phyloP scores from a whole-genome alignment of 169 alveolate genomes.

The Cryptosporidium viatorum region DNA sequence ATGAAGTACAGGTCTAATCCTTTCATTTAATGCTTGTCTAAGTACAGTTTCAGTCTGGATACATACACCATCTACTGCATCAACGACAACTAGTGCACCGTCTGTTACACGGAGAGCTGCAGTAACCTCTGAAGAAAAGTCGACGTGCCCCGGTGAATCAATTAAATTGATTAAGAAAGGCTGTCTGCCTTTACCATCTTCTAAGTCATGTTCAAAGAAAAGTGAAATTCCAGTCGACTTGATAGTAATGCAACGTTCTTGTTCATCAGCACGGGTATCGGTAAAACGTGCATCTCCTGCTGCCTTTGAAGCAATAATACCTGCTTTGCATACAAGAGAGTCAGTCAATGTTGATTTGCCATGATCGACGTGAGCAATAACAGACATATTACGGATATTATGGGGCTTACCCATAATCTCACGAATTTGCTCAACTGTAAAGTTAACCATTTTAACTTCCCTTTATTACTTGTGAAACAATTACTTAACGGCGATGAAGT shows the following conservation, averaged over 20 bases:
- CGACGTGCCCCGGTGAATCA: constrained; percentile 99
- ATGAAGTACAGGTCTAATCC: constrained; percentile 98
- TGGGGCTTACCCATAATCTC: constrained; percentile 98
- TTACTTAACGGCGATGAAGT: neutral
- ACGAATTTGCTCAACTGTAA: constrained; percentile 98
- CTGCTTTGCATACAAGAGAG: constrained; percentile 98
- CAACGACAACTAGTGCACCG: constrained; percentile 99
- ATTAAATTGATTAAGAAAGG: constrained; percentile 97
- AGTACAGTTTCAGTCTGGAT: constrained; percentile 99
- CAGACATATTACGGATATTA: constrained; percentile 99
- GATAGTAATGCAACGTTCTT: constrained; percentile 99
- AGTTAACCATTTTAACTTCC: constrained; percentile 93
- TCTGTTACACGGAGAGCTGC: constrained; percentile 99
- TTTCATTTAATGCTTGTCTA: constrained; percentile 98
- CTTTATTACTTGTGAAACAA: constrained; percentile 1
- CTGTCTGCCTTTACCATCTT: constrained; percentile 88
- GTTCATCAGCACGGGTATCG: constrained; percentile 99
- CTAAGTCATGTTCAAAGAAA: constrained; percentile 96
- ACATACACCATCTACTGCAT: constrained; percentile 99
- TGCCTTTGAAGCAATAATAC: constrained; percentile 97
- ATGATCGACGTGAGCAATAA: constrained; percentile 99
- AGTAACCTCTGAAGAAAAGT: constrained; percentile 99
- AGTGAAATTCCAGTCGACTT: constrained; percentile 99
- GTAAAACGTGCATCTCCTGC: constrained; percentile 99
- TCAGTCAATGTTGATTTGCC: constrained; percentile 99